phyloP scores from a whole-genome alignment of 1,284 basidiomycete species.

The Apiotrichum brassicae region DNA sequence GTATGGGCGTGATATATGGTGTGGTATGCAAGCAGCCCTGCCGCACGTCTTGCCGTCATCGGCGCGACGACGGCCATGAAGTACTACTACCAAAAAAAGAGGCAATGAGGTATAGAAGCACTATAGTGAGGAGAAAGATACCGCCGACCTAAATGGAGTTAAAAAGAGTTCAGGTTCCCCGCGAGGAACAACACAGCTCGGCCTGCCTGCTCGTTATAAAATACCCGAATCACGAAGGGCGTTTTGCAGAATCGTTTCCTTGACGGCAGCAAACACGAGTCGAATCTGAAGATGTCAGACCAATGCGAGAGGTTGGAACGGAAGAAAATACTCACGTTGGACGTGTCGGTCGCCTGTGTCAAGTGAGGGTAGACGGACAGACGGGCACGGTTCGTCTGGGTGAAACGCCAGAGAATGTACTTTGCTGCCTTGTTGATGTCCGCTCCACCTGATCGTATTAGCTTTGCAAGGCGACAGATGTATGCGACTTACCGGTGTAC shows the following conservation, averaged over 20 bases:
- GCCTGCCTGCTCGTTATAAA: slow-evolving; percentile 23
- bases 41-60: too few species aligned
- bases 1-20: too few species aligned
- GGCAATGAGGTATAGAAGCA: not conserved
- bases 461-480: not conserved
- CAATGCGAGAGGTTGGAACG: not conserved
- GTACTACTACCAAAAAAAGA: too few species aligned
- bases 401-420: slow-evolving; percentile 95
- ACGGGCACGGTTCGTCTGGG: slow-evolving; percentile 84
- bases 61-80: too few species aligned
- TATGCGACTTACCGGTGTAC: slow-evolving; percentile 57
- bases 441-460: slow-evolving; percentile 53
- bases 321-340: slow-evolving; percentile 64
- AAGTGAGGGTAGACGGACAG: slow-evolving; percentile 83
- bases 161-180: not conserved
- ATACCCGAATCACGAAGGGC: slow-evolving; percentile 46
- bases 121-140: not conserved
- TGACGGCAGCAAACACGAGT: slow-evolving; percentile 91
- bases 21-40: too few species aligned
- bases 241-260: slow-evolving; percentile 87
- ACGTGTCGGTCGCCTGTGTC: slow-evolving; percentile 57
- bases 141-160: not conserved
- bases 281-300: slow-evolving; percentile 52
- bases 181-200: not conserved
- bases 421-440: slow-evolving; percentile 98